Evolutionary conservation across 208 protist genomes (phyloP).

Genomic region (Angomonas ambiguus): DNA sequence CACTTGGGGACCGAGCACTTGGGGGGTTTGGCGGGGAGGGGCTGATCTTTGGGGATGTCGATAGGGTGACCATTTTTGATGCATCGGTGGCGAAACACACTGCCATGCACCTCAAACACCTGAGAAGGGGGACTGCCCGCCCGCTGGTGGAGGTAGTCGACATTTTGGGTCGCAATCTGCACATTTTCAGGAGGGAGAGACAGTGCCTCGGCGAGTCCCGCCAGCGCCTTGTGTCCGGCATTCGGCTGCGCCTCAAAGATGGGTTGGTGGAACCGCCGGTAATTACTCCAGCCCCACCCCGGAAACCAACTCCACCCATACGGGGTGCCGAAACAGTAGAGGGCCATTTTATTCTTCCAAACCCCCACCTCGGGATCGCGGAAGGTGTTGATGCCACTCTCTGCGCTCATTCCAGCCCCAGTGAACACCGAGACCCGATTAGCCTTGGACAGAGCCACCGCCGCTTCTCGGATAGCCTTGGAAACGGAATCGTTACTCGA

Average conservation of each 20-base stretch:
- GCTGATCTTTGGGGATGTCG: constrained; percentile 7
- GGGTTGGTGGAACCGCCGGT: constrained; percentile 21
- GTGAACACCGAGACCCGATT: constrained; percentile 26
- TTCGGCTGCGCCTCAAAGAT: constrained; percentile 32
- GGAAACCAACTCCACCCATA: constrained; percentile 26
- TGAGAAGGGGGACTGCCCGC: constrained; percentile 13
- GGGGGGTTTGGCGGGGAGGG: constrained; percentile 19
- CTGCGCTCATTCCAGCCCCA: constrained; percentile 42
- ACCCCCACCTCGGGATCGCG: constrained; percentile 30
- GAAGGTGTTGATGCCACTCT: constrained; percentile 46
- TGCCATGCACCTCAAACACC: constrained; percentile 43
- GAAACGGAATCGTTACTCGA: neutral
- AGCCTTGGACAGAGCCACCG: constrained; percentile 14
- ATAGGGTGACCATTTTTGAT: constrained; percentile 21
- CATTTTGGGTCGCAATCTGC: constrained; percentile 50
- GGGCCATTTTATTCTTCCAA: constrained; percentile 25
- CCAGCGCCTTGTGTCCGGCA: constrained; percentile 25
- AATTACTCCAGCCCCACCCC: constrained; percentile 19
- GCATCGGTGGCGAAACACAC: constrained; percentile 26
- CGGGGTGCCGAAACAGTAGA: constrained; percentile 21
- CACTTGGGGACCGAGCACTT: constrained; percentile 9
- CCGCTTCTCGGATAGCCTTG: constrained; percentile 5
- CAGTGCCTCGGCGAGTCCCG: constrained; percentile 13
- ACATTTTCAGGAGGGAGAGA: constrained; percentile 5
- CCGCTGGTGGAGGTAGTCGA: constrained; percentile 45